Evolutionary conservation across 2,329 filamentous ascomycete genomes (phyloP).

Genomic region (Aspergillus terreus): DNA sequence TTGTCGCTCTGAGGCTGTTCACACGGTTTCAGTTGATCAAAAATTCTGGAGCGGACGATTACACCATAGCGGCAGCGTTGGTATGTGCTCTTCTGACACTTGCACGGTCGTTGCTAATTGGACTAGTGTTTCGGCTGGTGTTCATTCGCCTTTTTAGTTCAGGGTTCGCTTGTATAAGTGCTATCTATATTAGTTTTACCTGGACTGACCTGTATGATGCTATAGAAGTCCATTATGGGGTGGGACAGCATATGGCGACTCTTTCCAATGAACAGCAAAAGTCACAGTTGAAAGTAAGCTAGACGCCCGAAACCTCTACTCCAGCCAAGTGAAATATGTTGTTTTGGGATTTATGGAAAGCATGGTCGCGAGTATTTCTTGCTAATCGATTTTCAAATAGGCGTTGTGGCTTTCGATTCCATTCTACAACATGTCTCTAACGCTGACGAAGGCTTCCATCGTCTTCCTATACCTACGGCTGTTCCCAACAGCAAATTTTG

Average conservation of each 20-base stretch:
- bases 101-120: background rate
- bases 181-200: background rate
- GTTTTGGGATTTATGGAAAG: too few relatives aligned
- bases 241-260: background rate
- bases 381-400: background rate
- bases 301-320: too few relatives aligned
- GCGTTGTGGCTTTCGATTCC: constrained; percentile 2
- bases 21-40: background rate
- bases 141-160: background rate
- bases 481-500: background rate
- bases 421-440: constrained; percentile 3
- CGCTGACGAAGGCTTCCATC: background rate
- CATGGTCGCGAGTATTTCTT: too few relatives aligned
- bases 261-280: background rate
- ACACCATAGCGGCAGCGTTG: background rate
- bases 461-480: constrained; percentile 1
- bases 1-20: constrained; percentile 1
- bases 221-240: constrained; percentile 1
- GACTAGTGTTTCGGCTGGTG: background rate
- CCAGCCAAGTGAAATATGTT: too few relatives aligned
- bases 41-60: background rate
- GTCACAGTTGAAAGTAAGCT: background rate
- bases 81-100: background rate
- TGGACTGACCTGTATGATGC: background rate
- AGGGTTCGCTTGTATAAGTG: background rate